phyloP scores from a whole-genome alignment of 495 filamentous ascomycete species.

The Thozetella sp. region DNA sequence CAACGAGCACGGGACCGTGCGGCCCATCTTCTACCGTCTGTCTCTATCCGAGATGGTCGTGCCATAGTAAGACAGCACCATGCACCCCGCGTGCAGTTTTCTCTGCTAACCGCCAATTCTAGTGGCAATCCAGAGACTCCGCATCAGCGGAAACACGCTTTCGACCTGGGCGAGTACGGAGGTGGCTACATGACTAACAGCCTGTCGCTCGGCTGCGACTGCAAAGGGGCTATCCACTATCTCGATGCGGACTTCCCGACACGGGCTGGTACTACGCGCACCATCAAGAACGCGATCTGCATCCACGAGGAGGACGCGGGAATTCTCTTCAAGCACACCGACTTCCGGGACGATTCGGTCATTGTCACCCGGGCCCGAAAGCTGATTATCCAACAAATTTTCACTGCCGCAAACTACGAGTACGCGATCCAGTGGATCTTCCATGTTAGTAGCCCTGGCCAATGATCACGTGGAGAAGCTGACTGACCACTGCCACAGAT shows the following conservation, averaged over 20 bases:
- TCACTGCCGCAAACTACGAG: constrained; percentile 97
- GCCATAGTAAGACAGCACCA: constrained; percentile 61
- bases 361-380: constrained; percentile 88
- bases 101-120: not conserved
- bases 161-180: constrained; percentile 93
- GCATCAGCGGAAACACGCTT: constrained; percentile 92
- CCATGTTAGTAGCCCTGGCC: no score
- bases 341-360: constrained; percentile 88
- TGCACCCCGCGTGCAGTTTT: no score
- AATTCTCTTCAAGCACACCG: constrained; percentile 94
- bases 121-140: constrained; percentile 87
- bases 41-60: constrained; percentile 97
- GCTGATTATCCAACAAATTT: constrained; percentile 88
- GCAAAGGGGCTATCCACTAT: constrained; percentile 94
- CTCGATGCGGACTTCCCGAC: constrained; percentile 83
- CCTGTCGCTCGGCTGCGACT: constrained; percentile 87
- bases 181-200: constrained; percentile 96
- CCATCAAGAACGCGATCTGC: constrained; percentile 95
- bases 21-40: constrained; percentile 88
- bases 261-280: constrained; percentile 70
- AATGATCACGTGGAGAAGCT: no score
- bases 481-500: no score
- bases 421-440: constrained; percentile 94
- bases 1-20: constrained; percentile 81
- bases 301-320: constrained; percentile 96